Percentiles rank a stretch among this genome's conserved stretches.
Evolutionary conservation across 106 monocot species (phyloP).

Genomic region (Vanilla planifolia): DNA sequence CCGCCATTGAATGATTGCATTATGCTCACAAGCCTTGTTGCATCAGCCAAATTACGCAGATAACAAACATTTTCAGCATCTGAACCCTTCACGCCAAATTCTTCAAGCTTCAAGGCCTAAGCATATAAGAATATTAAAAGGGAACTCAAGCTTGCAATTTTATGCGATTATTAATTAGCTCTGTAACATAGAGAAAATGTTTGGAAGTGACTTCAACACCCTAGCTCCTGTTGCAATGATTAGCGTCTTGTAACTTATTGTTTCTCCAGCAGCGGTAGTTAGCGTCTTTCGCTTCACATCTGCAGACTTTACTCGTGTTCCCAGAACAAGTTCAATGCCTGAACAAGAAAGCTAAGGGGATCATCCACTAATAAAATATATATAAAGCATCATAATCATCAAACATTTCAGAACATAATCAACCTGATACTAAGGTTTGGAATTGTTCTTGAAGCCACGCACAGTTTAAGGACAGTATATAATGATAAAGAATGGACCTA

Average conservation of each 20-base stretch:
- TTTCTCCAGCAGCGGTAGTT: slow-evolving; percentile 73
- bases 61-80: slow-evolving; percentile 93
- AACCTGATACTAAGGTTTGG: no score
- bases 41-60: slow-evolving; percentile 82
- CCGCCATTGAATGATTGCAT: slow-evolving; percentile 62
- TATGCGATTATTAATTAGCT: no score
- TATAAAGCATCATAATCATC: no score
- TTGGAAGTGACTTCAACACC: no score
- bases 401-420: no score
- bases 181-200: no score
- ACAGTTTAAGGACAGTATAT: no score
- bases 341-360: not conserved
- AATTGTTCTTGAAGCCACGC: no score
- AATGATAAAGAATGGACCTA: no score
- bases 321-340: slow-evolving; percentile 97
- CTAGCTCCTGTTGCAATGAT: slow-evolving; percentile 96
- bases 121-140: no score
- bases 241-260: slow-evolving; percentile 85
- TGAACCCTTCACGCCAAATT: slow-evolving; percentile 79
- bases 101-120: slow-evolving; percentile 91
- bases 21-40: slow-evolving; percentile 59
- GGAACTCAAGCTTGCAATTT: no score
- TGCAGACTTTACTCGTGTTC: slow-evolving; percentile 73
- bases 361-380: not conserved
- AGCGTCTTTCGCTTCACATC: slow-evolving; percentile 82